Conservation (phyloP, 768 basidiomycete genomes). For the Leccinellum luteum region DNA sequence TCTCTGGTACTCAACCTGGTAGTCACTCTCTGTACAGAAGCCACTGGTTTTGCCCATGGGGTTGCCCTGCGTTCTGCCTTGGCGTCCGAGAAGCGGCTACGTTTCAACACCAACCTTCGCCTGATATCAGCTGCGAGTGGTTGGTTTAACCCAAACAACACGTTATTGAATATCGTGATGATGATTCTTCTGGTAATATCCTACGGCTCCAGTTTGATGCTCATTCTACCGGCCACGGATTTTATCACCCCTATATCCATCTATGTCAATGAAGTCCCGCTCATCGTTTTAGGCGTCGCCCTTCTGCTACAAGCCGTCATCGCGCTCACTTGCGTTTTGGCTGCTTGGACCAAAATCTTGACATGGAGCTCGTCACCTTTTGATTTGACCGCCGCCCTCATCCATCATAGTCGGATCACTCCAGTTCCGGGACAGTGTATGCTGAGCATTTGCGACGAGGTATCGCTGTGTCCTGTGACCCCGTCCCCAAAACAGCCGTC, state of each 20-base stretch:
- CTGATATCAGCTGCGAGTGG: conserved; percentile 23
- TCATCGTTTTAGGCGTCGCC: conserved; percentile 26
- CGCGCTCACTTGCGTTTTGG: conserved; percentile 24
- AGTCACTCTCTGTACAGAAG: conserved; percentile 28
- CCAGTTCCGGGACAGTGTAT: conserved; percentile 24
- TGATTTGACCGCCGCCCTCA: conserved; percentile 29
- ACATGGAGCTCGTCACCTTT: conserved; percentile 35
- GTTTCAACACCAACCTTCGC: conserved; percentile 31
- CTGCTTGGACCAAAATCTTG: conserved; percentile 18
- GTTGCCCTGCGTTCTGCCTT: conserved; percentile 28
- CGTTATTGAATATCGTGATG: conserved; percentile 21
- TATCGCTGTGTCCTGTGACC: conserved; percentile 4
- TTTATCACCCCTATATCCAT: no score
- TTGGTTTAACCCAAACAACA: conserved; percentile 23
- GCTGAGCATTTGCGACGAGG: conserved; percentile 16
- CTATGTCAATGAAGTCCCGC: conserved; percentile 15
- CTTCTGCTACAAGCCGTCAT: conserved; percentile 26
- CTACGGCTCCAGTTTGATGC: conserved; percentile 19
- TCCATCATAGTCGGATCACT: conserved; percentile 26
- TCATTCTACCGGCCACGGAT: no score
- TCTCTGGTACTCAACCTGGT: conserved; percentile 25
- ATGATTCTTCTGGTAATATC: conserved; percentile 29
- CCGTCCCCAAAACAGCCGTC: conserved; percentile 23
- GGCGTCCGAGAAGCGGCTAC: conserved; percentile 21
- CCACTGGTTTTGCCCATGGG: conserved; percentile 26